Evolutionary conservation across 2,329 filamentous ascomycete species (phyloP).

Genomic region (Aspergillus hiratsukae): DNA sequence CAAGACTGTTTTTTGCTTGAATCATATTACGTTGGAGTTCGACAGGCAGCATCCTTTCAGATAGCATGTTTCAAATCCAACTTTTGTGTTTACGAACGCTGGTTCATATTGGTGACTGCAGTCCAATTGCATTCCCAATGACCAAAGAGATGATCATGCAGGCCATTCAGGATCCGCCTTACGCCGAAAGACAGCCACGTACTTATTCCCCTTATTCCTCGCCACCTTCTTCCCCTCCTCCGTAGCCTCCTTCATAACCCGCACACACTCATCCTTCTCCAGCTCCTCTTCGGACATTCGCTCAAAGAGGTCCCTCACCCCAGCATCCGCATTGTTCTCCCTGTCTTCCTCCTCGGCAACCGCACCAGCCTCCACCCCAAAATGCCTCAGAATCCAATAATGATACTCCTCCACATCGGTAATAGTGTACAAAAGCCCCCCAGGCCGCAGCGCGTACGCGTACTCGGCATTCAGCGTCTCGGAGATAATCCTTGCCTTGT

Average conservation of each 20-base stretch:
- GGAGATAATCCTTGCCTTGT: constrained; percentile 93
- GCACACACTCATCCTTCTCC: constrained; percentile 55
- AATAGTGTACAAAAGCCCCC: constrained; percentile 89
- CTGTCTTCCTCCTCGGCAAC: too few relatives aligned
- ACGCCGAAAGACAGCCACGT: constrained; percentile 81
- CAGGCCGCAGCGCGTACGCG: constrained; percentile 76
- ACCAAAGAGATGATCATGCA: constrained; percentile 10
- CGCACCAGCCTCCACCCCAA: constrained; percentile 61
- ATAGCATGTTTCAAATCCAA: background rate
- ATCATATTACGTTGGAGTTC: background rate
- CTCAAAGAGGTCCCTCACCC: constrained; percentile 62
- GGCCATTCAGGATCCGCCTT: constrained; percentile 73
- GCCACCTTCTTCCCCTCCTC: constrained; percentile 97
- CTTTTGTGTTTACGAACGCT: too few relatives aligned
- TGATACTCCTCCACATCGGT: constrained; percentile 95
- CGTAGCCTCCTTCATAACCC: constrained; percentile 68
- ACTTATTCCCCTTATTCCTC: constrained; percentile 85
- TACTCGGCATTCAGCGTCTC: constrained; percentile 88
- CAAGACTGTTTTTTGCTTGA: background rate
- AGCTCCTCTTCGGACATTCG: constrained; percentile 58
- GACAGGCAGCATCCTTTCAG: background rate
- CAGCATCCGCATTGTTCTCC: constrained; percentile 57
- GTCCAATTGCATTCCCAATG: too few relatives aligned
- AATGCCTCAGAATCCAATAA: constrained; percentile 86
- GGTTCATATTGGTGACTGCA: too few relatives aligned